phyloP scores from a whole-genome alignment of 176 grass and related monocot genomes.

The Hordeum marinum region DNA sequence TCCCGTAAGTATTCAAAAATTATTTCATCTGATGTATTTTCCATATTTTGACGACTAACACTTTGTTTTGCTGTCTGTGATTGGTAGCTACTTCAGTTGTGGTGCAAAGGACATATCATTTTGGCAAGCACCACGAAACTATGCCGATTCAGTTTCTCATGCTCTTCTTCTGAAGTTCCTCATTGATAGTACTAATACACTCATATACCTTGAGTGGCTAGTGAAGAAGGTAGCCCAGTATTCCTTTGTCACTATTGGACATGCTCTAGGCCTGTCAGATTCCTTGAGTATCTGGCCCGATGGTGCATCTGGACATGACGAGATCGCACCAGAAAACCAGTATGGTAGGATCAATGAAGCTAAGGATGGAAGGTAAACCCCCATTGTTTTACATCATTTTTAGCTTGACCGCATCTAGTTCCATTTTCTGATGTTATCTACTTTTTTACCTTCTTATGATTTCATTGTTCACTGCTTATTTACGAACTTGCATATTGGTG shows the following conservation, averaged over 20 bases:
- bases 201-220: slow-evolving; percentile 16
- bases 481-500: no score
- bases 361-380: slow-evolving; percentile 18
- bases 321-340: not conserved
- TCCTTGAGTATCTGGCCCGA: not conserved
- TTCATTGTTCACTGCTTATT: no score
- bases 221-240: not conserved
- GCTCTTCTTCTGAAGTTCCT: slow-evolving; percentile 27
- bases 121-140: slow-evolving; percentile 16
- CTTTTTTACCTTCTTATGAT: no score
- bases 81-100: slow-evolving; percentile 16
- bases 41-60: not conserved
- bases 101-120: not conserved
- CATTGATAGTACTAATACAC: not conserved
- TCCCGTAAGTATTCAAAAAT: slow-evolving; percentile 6
- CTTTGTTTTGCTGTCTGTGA: slow-evolving; percentile 8
- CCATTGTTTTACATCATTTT: not conserved
- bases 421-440: no score
- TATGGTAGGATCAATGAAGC: not conserved
- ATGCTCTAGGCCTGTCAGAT: slow-evolving; percentile 13
- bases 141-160: slow-evolving; percentile 18
- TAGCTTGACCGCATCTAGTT: no score
- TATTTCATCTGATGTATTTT: not conserved
- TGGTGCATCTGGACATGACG: not conserved
- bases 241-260: slow-evolving; percentile 15